Evolutionary conservation across 2,329 filamentous ascomycete genomes (phyloP), one percentile per base, ranked within the genome.

Genomic region (Exophiala phaeomuriformis): DNA sequence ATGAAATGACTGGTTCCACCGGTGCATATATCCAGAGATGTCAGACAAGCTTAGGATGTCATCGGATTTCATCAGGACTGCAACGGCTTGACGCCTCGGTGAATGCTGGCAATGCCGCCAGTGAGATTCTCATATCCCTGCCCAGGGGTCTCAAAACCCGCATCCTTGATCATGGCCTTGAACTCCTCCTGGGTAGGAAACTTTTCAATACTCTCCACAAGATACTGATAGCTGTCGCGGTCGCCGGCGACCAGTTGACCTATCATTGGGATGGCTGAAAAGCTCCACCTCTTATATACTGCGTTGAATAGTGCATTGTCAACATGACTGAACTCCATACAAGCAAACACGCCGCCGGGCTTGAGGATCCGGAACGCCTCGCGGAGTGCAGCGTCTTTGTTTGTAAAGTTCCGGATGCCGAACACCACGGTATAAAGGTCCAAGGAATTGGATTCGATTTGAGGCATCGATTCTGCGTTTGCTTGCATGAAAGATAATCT

Each of bases 371-470:
- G 82, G 71, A 84, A 84, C 0, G 93, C 93, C 68, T 97, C 90
- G 35, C 77, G 74, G 53, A 98, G 73, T 0, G 91, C 94, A 0
- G 80, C 80, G 45, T 87, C 84, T 67, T 96, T 95, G 72, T 95
- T 84, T 51, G 88, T 93, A 73, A 98, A 98, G 72, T 98, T 98
- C 48, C 93, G 81, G 68, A 98, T 97, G 32, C 93, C 93, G 66
- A 98, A 98, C 0, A 91, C 90, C 2, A 98, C 93, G 0, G 93
- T 98, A 75, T 98, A 98, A 3, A 98, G 78, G 69, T 98, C 93
- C 51, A 97, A 77, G n/a, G 80, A 86, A 66, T 79, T 77, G 64
- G 81, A 76, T 2, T 84, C 77, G 51, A 96, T 80, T 12, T 72
- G 70, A 1, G 73, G 63, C 31, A 97, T 79, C 47, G 81, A 74